These are phyloP conservation scores for Trichophyton verrucosum DNA, from an alignment of 2,329 filamentous ascomycete genomes.

Conservation along the genomic window DNA sequence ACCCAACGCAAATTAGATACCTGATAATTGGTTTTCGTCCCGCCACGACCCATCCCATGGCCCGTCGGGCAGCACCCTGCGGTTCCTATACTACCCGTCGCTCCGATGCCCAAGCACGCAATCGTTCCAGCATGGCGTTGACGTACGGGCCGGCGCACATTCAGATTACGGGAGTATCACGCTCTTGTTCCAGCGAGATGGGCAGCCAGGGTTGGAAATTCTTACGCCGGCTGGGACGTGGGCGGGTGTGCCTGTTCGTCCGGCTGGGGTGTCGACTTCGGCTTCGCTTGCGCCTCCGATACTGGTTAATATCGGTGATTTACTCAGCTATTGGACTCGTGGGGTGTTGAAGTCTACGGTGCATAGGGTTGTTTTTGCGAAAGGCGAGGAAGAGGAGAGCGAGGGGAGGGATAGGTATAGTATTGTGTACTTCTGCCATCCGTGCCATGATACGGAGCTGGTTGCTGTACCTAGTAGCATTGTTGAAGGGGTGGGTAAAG, in stretches of 20 bases:
- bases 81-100: conserved; percentile 62
- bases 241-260: conserved; percentile 56
- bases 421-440: conserved; percentile 53
- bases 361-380: conserved; percentile 70
- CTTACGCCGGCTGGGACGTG: conserved; percentile 46
- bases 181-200: conserved; percentile 68
- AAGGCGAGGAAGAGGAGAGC: conserved; percentile 17
- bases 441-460: conserved; percentile 42
- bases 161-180: conserved; percentile 67
- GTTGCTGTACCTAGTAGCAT: conserved; percentile 43
- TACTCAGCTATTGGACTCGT: conserved; percentile 78
- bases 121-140: conserved; percentile 39
- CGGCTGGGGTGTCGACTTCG: conserved; percentile 19
- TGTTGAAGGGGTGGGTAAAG: conserved; percentile 32
- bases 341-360: conserved; percentile 77
- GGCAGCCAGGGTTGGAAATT: conserved; percentile 79
- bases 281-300: conserved; percentile 53
- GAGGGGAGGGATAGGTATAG: conserved; percentile 41
- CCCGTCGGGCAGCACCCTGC: conserved; percentile 48
- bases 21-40: conserved; percentile 45
- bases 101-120: conserved; percentile 32
- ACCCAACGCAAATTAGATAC: conserved; percentile 24
- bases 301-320: conserved; percentile 58
- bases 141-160: conserved; percentile 81
- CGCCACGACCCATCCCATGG: conserved; percentile 44